These are phyloP conservation scores for Elaeis oleifera DNA, from an alignment of 202 grass and related monocot genomes.

Conservation along the genomic window DNA sequence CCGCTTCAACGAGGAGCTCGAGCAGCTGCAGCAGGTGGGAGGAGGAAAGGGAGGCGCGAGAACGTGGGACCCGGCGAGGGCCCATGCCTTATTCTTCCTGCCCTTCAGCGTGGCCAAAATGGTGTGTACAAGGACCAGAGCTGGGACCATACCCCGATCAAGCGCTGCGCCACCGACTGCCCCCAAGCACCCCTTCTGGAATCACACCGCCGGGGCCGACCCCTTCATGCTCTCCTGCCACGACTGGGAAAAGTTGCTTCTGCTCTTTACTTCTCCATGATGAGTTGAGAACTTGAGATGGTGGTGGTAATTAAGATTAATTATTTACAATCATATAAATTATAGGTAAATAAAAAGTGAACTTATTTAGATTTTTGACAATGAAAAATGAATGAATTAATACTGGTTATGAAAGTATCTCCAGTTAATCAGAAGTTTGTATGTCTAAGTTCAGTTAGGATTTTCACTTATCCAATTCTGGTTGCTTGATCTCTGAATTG, in stretches of 20 bases:
- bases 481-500: too few relatives aligned
- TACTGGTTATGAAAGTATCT: too few relatives aligned
- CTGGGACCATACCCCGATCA: slow-evolving; percentile 18
- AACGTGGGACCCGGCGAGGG: slow-evolving; percentile 31
- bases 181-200: slow-evolving; percentile 52
- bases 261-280: too few relatives aligned
- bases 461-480: too few relatives aligned
- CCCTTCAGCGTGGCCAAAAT: slow-evolving; percentile 45
- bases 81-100: slow-evolving; percentile 50
- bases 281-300: too few relatives aligned
- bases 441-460: too few relatives aligned
- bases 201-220: slow-evolving; percentile 45
- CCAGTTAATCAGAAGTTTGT: too few relatives aligned
- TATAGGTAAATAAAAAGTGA: too few relatives aligned
- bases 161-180: slow-evolving; percentile 38
- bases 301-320: too few relatives aligned
- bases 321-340: too few relatives aligned
- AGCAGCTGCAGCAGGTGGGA: slow-evolving; percentile 20
- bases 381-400: too few relatives aligned
- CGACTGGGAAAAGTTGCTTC: slow-evolving; percentile 36
- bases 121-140: slow-evolving; percentile 18
- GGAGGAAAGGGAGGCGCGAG: background rate
- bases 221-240: slow-evolving; percentile 83
- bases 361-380: too few relatives aligned
- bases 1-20: slow-evolving; percentile 57